phyloP scores from a whole-genome alignment of 1,139 yeast species.

The Nadsonia starkeyi-henricii region DNA sequence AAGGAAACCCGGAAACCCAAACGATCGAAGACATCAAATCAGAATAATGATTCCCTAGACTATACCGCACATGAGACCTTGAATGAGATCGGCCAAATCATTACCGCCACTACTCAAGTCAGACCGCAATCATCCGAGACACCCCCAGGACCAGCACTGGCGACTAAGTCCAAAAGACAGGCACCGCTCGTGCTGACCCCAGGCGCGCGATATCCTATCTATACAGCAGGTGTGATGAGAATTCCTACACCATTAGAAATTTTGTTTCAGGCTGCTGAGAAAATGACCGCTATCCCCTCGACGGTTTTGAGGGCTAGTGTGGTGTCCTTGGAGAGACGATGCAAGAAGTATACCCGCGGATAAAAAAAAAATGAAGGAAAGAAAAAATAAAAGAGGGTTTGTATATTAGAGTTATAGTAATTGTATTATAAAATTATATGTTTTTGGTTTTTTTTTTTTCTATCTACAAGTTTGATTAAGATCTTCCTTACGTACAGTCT shows the following conservation, averaged over 20 bases:
- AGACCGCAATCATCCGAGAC: background rate
- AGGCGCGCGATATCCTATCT: conserved; percentile 11
- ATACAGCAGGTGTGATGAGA: conserved; percentile 3
- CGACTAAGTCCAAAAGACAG: background rate
- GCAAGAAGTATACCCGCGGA: background rate
- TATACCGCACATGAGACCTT: background rate
- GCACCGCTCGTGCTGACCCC: conserved; percentile 6
- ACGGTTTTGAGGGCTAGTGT: background rate
- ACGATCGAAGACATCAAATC: too few relatives aligned
- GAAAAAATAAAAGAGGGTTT: too few relatives aligned
- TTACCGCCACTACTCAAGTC: background rate
- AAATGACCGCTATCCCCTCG: conserved; percentile 7
- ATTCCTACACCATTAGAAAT: conserved; percentile 7
- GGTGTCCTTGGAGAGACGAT: background rate
- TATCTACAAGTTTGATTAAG: too few relatives aligned
- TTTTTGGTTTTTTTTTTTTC: too few relatives aligned
- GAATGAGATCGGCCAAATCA: background rate
- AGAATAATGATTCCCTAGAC: too few relatives aligned
- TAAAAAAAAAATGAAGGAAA: conserved; percentile 1
- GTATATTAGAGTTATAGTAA: too few relatives aligned
- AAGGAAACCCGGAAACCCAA: background rate
- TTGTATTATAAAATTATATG: too few relatives aligned
- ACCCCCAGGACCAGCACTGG: conserved; percentile 7
- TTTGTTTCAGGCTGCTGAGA: conserved; percentile 8
- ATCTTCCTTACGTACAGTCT: too few relatives aligned